Conservation (phyloP, 176 grass and related monocot species). For the Elaeis guineensis region DNA sequence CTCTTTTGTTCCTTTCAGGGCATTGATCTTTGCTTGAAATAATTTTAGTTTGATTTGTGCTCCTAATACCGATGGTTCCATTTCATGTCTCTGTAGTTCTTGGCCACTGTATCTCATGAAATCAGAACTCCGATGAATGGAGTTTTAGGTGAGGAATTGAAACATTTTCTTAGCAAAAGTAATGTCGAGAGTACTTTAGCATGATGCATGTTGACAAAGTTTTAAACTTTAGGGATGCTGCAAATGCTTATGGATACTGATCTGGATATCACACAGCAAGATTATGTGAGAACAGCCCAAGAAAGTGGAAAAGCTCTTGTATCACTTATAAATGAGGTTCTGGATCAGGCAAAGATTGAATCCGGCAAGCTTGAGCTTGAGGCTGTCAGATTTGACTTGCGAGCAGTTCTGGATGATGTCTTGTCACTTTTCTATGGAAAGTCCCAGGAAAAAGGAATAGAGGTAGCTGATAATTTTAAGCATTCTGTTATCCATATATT, state of each 20-base stretch:
- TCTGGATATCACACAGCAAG: constrained; percentile 82
- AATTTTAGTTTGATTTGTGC: neutral
- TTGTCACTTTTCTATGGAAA: constrained; percentile 94
- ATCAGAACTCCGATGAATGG: constrained; percentile 99
- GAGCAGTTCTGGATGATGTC: constrained; percentile 76
- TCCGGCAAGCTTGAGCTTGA: constrained; percentile 97
- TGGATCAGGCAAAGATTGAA: constrained; percentile 99
- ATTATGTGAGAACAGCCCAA: constrained; percentile 96
- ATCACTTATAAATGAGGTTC: constrained; percentile 93
- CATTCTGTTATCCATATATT: neutral
- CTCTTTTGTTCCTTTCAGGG: too few relatives aligned
- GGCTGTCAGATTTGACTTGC: constrained; percentile 70
- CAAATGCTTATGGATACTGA: constrained; percentile 99
- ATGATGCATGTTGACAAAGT: neutral
- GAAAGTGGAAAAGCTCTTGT: constrained; percentile 92
- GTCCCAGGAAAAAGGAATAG: constrained; percentile 88
- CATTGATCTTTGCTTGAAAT: neutral
- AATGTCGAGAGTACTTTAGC: neutral
- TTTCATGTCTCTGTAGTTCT: constrained; percentile 52
- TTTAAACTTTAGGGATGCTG: constrained; percentile 63
- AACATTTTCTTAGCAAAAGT: constrained; percentile 7
- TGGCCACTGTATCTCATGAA: constrained; percentile 99
- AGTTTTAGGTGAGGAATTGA: constrained; percentile 61
- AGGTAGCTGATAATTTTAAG: constrained; percentile 45
- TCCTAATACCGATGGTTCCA: neutral